Evolutionary conservation across 148 eudicot species (phyloP).

Genomic region (Dysphania ambrosioides): DNA sequence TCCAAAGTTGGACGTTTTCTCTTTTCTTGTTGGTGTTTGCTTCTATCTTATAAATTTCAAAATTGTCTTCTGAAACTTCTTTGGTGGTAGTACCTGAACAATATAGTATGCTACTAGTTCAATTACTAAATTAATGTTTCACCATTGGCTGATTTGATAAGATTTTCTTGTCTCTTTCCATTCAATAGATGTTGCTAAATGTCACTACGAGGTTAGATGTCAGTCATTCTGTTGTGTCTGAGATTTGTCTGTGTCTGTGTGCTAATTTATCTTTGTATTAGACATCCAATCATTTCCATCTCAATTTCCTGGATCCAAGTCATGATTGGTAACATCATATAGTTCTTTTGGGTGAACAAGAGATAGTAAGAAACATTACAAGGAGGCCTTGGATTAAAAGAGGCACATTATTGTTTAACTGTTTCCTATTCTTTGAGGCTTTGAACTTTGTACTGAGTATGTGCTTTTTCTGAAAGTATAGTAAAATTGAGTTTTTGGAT

Average conservation of each 20-base stretch:
- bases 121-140: neutral
- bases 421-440: neutral
- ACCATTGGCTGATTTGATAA: constrained; percentile 1
- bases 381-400: too few relatives aligned
- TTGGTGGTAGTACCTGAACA: neutral
- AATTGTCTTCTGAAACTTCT: neutral
- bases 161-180: too few relatives aligned
- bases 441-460: neutral
- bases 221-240: neutral
- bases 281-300: neutral
- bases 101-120: neutral
- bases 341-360: too few relatives aligned
- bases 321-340: too few relatives aligned
- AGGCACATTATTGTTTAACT: neutral
- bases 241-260: neutral
- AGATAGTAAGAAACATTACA: neutral
- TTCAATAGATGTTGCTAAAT: neutral
- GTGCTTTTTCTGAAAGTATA: neutral
- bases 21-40: neutral
- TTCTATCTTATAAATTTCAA: neutral
- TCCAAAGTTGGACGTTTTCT: neutral
- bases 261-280: neutral
- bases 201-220: neutral
- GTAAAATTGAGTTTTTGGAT: constrained; percentile 7
- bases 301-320: too few relatives aligned